phyloP scores from a whole-genome alignment of 1,284 basidiomycete species.

The Irpex rosettiformis region DNA sequence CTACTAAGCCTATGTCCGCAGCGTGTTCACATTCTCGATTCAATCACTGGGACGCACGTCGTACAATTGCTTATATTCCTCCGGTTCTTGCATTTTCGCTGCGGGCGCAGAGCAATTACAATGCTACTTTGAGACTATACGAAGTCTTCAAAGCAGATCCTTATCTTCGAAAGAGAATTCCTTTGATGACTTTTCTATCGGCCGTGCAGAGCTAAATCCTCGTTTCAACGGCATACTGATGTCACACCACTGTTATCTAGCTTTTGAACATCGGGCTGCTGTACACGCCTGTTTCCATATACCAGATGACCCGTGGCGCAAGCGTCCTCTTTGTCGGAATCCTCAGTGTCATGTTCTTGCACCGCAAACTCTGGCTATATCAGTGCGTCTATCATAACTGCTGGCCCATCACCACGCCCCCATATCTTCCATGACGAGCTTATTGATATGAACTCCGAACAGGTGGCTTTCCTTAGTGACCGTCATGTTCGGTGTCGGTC shows the following conservation, averaged over 20 bases:
- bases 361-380: conserved; percentile 74
- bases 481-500: conserved; percentile 86
- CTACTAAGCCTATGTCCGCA: neutral
- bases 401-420: conserved; percentile 11
- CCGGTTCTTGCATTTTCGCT: too few relatives aligned
- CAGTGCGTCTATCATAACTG: conserved; percentile 48
- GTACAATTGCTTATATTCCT: neutral
- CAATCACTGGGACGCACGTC: neutral
- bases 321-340: conserved; percentile 96
- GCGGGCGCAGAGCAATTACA: neutral
- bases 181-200: neutral
- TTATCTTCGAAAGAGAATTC: neutral
- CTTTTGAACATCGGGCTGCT: conserved; percentile 95
- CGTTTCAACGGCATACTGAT: conserved; percentile 11
- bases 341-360: conserved; percentile 90
- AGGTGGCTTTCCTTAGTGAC: conserved; percentile 91
- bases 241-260: conserved; percentile 35
- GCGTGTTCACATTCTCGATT: neutral
- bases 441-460: neutral
- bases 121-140: neutral
- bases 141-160: neutral
- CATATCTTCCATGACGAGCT: neutral
- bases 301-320: conserved; percentile 97
- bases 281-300: conserved; percentile 95
- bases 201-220: neutral